These are phyloP conservation scores for Prunus mira DNA, from an alignment of 306 rosid species.

Conservation along the genomic window DNA sequence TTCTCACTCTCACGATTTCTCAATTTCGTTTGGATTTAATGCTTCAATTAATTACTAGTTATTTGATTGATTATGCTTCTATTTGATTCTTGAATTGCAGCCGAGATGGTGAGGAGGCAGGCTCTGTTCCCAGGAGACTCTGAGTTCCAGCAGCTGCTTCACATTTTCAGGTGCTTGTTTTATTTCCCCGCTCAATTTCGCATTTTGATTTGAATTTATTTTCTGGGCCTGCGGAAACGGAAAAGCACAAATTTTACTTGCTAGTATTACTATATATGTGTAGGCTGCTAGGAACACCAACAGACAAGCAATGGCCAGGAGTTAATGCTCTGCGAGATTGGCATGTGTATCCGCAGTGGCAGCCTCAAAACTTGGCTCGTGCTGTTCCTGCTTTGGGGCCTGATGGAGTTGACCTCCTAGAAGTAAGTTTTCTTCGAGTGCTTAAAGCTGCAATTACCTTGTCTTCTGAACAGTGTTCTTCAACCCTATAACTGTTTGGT, in stretches of 20 bases:
- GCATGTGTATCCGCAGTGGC: slow-evolving; percentile 94
- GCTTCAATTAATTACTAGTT: background rate
- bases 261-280: background rate
- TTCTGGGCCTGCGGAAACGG: background rate
- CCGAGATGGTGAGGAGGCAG: slow-evolving; percentile 89
- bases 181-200: background rate
- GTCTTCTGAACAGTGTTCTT: background rate
- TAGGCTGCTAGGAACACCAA: slow-evolving; percentile 88
- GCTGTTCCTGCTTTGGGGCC: slow-evolving; percentile 71
- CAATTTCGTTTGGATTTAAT: background rate
- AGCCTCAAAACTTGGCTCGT: slow-evolving; percentile 66
- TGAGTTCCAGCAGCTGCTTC: slow-evolving; percentile 86
- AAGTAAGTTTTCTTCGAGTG: slow-evolving; percentile 37
- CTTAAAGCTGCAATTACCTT: background rate
- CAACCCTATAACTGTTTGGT: background rate
- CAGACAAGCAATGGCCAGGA: slow-evolving; percentile 85
- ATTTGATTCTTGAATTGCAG: slow-evolving; percentile 26
- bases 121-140: slow-evolving; percentile 93
- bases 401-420: slow-evolving; percentile 81
- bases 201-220: background rate
- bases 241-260: background rate
- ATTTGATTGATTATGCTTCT: background rate
- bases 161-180: slow-evolving; percentile 64
- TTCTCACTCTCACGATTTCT: background rate
- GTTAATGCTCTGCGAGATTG: slow-evolving; percentile 81